Percentiles rank a stretch among this genome's conserved stretches.
Conservation (phyloP, 2,329 filamentous ascomycete genomes). For the Fusarium sp. region DNA sequence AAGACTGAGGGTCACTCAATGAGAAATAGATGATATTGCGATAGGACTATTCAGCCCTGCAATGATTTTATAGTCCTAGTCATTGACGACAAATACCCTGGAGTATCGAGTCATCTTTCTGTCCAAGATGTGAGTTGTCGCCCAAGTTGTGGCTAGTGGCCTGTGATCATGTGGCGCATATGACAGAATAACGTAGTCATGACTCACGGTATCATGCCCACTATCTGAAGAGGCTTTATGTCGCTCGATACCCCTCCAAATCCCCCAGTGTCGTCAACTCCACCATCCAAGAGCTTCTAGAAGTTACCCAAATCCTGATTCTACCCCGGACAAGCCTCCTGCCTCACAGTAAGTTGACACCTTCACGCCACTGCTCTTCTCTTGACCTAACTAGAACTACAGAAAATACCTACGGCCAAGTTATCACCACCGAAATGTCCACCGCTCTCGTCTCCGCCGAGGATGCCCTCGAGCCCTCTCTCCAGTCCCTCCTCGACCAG, state of each 20-base stretch:
- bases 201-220: not conserved
- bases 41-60: not conserved
- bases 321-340: conserved; percentile 2
- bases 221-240: conserved; percentile 5
- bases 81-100: not conserved
- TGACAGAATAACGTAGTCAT: conserved; percentile 29
- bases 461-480: conserved; percentile 87
- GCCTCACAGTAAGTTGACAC: conserved; percentile 3
- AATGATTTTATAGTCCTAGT: not conserved
- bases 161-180: conserved; percentile 5
- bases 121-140: not conserved
- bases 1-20: not conserved
- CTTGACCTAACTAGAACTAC: not conserved
- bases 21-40: not conserved
- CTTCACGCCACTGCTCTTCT: not conserved
- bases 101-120: not conserved
- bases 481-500: conserved; percentile 95
- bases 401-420: not conserved
- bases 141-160: conserved; percentile 8
- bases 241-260: conserved; percentile 37
- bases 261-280: conserved; percentile 25
- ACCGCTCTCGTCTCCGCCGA: conserved; percentile 60
- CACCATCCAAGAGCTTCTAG: conserved; percentile 45
- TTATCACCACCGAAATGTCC: conserved; percentile 50
- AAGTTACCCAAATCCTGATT: conserved; percentile 40